These are phyloP conservation scores for Gracilaria domingensis DNA, from an alignment of 23 red algal genomes.

Conservation along the genomic window DNA sequence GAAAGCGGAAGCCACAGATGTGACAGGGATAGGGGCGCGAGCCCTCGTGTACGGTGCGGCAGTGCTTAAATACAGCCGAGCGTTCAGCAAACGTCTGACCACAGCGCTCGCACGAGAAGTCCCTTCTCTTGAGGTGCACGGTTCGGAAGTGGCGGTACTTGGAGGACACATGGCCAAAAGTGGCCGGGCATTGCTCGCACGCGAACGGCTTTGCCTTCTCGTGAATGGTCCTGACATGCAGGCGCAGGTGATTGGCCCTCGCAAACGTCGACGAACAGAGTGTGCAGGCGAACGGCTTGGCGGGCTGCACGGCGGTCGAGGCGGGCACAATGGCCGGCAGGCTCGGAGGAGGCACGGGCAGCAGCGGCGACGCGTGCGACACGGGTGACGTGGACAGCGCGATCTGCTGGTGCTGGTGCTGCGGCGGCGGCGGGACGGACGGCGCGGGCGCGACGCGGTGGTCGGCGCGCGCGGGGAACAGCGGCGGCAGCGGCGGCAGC, in stretches of 20 bases:
- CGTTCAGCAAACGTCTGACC: conserved; percentile 73
- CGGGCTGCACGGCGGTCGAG: not conserved
- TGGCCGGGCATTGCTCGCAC: conserved; percentile 62
- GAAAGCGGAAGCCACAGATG: conserved; percentile 65
- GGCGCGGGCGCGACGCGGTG: too few relatives aligned
- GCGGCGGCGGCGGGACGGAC: not conserved
- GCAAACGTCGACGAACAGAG: conserved; percentile 61
- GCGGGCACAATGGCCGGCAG: too few relatives aligned
- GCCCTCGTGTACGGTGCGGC: conserved; percentile 76
- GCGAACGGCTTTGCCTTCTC: conserved; percentile 78
- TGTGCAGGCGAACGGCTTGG: conserved; percentile 42
- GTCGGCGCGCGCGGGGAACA: not conserved
- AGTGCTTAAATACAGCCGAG: conserved; percentile 61
- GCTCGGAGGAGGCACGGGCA: too few relatives aligned
- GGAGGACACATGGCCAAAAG: conserved; percentile 62
- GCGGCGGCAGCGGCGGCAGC: conserved; percentile 19
- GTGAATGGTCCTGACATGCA: conserved; percentile 71
- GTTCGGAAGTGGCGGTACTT: conserved; percentile 77
- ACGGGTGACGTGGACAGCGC: not conserved
- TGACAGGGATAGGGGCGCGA: conserved; percentile 63
- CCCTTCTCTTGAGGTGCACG: conserved; percentile 65
- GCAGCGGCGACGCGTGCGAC: not conserved
- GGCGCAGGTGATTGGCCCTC: conserved; percentile 55
- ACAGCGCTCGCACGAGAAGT: conserved; percentile 57
- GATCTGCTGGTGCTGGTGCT: not conserved